These are phyloP conservation scores for Thozetella sp. DNA, from an alignment of 495 filamentous ascomycete species.

Conservation along the genomic window DNA sequence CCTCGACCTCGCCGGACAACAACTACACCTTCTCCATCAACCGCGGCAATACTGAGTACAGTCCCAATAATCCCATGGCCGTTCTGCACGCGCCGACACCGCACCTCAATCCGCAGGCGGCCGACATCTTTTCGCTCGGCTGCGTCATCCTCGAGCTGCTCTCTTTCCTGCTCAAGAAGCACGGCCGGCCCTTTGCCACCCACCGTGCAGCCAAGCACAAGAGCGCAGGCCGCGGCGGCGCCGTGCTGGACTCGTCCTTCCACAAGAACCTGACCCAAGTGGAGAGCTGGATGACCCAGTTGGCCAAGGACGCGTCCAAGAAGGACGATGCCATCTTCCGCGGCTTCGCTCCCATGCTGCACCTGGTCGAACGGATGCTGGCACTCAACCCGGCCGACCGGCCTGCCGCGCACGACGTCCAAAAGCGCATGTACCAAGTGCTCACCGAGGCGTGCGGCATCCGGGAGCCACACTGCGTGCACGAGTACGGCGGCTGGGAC, in stretches of 20 bases:
- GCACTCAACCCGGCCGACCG: constrained; percentile 41
- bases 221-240: constrained; percentile 64
- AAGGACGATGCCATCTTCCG: constrained; percentile 57
- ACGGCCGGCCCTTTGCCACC: constrained; percentile 67
- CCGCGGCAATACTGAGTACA: constrained; percentile 22
- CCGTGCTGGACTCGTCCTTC: constrained; percentile 76
- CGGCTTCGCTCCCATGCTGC: constrained; percentile 47
- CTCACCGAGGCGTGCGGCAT: constrained; percentile 43
- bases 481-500: constrained; percentile 34
- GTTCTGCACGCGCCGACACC: constrained; percentile 33
- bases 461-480: constrained; percentile 45
- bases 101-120: constrained; percentile 45
- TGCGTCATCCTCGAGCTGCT: constrained; percentile 71
- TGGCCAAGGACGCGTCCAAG: constrained; percentile 69
- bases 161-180: constrained; percentile 73
- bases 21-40: constrained; percentile 35
- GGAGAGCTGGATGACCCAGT: constrained; percentile 71
- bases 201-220: constrained; percentile 74
- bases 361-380: constrained; percentile 47
- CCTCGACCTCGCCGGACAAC: constrained; percentile 30
- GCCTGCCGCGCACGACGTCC: constrained; percentile 43
- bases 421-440: constrained; percentile 42
- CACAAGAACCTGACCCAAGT: constrained; percentile 81
- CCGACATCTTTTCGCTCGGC: constrained; percentile 80
- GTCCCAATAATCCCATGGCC: constrained; percentile 19